Base-by-base conservation (phyloP, 805 yeast genomes). In the Metschnikowia proteae region DNA sequence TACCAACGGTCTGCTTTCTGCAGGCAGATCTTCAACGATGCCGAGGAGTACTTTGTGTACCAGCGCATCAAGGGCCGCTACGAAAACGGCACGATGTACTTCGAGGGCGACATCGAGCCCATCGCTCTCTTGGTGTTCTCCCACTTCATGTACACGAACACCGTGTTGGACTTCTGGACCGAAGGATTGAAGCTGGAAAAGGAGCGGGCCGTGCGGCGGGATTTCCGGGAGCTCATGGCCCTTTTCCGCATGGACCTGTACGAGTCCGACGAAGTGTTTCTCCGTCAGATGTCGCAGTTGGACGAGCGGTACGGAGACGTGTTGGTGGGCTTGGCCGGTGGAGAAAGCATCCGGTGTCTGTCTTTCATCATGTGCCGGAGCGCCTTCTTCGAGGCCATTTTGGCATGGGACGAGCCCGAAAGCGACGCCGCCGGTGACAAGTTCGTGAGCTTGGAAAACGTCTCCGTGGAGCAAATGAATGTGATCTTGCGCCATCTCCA, bases 371-470 rank as follows among this genome's bases (percentile, higher is more conserved):
- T 67, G 3, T 63, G 78, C 0, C 66, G 95, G 50, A 79, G 83
- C 41, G 81, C 80, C 0, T 86, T 75, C 58, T 88, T 90, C 61
- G 83, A 79, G 47, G 73, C 83, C 0, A 54, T 81, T 2, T 71
- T 86, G 32, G 76, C 84, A 0, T 88, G 94, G 95, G 56, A 48
- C 1, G 43, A 13, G 5, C 32, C 27, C 2, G 42, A 42, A 2
- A 47, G 34, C 9, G 33, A 52, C 35, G 49, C 52, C 4, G 26
- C 26, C 8, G 56, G 49, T 1, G 45, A 61, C n/a, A 62, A 57
- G 22, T 47, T 50, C 0, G 45, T 82, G 11, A 68, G 74, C 33
- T 72, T 88, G 40, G 62, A 67, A 1, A 75, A 76, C 43, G 66
- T 83, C 11, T 53, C 70, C 0, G 54, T 52, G 9, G 50, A 55